Evolutionary conservation across 2,329 filamentous ascomycete species (phyloP).

Genomic region (Clathrospora elynae): DNA sequence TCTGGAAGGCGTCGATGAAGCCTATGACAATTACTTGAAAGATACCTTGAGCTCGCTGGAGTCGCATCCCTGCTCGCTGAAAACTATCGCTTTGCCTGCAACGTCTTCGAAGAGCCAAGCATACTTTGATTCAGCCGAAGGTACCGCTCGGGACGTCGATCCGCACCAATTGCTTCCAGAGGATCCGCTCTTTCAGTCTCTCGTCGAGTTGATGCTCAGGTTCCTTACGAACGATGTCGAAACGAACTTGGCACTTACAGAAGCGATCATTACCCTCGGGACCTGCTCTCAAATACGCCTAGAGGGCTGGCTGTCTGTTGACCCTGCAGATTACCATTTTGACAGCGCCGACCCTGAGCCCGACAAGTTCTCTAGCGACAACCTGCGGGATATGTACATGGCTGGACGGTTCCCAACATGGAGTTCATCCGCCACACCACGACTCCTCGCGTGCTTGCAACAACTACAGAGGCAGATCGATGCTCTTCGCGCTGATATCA

Average conservation of each 20-base stretch:
- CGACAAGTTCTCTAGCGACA: constrained; percentile 35
- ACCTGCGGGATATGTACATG: constrained; percentile 39
- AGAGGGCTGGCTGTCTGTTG: constrained; percentile 86
- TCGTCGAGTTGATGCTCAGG: constrained; percentile 67
- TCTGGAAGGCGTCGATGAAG: constrained; percentile 71
- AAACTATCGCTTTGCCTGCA: constrained; percentile 67
- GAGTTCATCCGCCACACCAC: constrained; percentile 45
- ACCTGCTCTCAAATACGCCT: constrained; percentile 83
- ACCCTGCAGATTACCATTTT: constrained; percentile 58
- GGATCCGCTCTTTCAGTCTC: constrained; percentile 59
- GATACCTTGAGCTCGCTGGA: constrained; percentile 73
- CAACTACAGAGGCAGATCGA: constrained; percentile 51
- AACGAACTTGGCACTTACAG: constrained; percentile 85
- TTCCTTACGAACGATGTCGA: constrained; percentile 93
- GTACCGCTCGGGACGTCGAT: constrained; percentile 66
- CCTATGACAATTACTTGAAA: constrained; percentile 73
- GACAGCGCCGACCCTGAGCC: constrained; percentile 28
- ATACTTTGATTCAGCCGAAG: constrained; percentile 52
- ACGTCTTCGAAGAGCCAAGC: constrained; percentile 59
- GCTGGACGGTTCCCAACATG: constrained; percentile 47
- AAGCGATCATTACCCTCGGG: constrained; percentile 79
- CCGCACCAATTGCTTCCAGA: constrained; percentile 65
- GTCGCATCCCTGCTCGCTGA: constrained; percentile 73
- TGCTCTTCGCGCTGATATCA: constrained; percentile 51
- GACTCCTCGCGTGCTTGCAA: constrained; percentile 51